Evolutionary conservation across 257 asterid genomes (phyloP).

Genomic region (Nicotiana knightiana): DNA sequence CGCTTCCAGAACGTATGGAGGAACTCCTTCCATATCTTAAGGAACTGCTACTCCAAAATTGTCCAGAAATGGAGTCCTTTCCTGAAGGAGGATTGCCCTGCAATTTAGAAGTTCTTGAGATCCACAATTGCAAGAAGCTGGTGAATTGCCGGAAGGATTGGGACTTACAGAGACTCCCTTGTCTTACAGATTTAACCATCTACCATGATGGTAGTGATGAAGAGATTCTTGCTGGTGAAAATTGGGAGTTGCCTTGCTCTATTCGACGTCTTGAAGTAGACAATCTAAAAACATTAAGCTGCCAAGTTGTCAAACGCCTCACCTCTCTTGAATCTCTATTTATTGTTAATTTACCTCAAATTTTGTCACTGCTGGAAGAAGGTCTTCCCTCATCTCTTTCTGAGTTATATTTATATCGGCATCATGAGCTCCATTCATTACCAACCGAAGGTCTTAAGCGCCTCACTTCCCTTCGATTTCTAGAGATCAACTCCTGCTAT

Average conservation of each 20-base stretch:
- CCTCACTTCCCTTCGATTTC: constrained; percentile 1
- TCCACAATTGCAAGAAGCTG: not conserved
- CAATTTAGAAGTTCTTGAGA: not conserved
- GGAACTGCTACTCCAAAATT: fast-evolving
- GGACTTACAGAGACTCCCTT: not conserved
- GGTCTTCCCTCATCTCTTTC: not conserved
- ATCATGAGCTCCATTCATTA: not conserved
- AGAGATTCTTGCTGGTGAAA: not conserved
- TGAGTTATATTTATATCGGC: not conserved
- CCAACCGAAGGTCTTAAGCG: not conserved
- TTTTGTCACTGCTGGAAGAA: not conserved
- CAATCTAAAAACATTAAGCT: not conserved
- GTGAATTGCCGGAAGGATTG: not conserved
- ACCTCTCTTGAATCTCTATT: not conserved
- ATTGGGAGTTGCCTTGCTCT: constrained; percentile 5
- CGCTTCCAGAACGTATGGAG: not conserved
- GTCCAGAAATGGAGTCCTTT: constrained; percentile 4
- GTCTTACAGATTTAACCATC: not conserved
- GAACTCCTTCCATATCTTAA: constrained; percentile 12
- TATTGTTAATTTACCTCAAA: not conserved
- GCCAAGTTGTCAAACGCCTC: not conserved
- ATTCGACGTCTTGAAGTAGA: not conserved
- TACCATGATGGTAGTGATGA: not conserved
- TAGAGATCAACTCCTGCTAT: not conserved
- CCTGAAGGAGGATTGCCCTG: constrained; percentile 14